A percentile compares a stretch with the other conserved stretches of the same genome.
These are phyloP conservation scores for Alternaria sp. DNA, from an alignment of 2,329 filamentous ascomycete genomes.

Conservation along the genomic window DNA sequence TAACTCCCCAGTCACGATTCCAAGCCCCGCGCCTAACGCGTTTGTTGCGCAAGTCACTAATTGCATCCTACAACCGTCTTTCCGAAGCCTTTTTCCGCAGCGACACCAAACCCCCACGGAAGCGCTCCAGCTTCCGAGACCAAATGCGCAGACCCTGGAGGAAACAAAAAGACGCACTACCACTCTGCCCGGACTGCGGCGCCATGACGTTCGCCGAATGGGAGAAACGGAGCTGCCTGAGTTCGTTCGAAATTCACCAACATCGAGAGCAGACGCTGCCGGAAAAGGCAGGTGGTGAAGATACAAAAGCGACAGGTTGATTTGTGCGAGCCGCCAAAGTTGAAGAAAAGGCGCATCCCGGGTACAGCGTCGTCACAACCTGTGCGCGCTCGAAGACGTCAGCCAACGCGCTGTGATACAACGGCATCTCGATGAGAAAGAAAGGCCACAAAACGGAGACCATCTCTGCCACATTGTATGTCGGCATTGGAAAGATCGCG, in stretches of 20 bases:
- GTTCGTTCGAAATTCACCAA: neutral
- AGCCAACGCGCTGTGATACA: neutral
- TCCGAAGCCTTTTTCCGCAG: neutral
- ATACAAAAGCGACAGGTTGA: neutral
- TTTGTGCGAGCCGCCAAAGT: too few species aligned
- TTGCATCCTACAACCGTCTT: neutral
- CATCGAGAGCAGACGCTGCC: neutral
- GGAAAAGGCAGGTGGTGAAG: neutral
- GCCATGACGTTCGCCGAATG: neutral
- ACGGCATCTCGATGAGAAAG: neutral
- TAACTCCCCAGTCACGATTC: neutral
- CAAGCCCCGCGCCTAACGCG: neutral
- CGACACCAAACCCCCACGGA: accelerated
- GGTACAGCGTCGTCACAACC: too few species aligned
- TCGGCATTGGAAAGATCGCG: neutral
- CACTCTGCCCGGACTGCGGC: neutral
- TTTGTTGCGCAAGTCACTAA: accelerated
- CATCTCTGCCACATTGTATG: neutral
- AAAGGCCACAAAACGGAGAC: neutral
- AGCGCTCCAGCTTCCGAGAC: neutral
- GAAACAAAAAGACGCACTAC: neutral
- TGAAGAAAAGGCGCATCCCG: too few species aligned
- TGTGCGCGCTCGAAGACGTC: neutral
- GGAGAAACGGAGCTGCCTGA: neutral
- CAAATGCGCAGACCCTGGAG: neutral